A percentile compares a stretch with the other conserved stretches of the same genome.
phyloP scores from a whole-genome alignment of 371 early-diverging fungal species.

The Mucor sp. region DNA sequence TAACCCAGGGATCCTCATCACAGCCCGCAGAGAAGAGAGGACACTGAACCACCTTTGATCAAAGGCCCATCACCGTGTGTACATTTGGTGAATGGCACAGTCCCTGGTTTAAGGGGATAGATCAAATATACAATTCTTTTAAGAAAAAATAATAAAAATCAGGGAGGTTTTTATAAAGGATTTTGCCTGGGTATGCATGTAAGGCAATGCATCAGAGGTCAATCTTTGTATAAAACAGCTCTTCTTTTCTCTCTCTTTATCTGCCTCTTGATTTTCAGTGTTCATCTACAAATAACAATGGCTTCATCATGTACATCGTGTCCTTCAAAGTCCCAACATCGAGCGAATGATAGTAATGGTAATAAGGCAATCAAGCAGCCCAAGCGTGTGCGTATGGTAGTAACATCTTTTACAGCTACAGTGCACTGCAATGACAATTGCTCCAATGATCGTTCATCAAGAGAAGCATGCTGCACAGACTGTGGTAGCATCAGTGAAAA shows the following conservation, averaged over 20 bases:
- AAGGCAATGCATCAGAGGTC: not conserved
- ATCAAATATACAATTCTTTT: not conserved
- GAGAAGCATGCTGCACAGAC: not conserved
- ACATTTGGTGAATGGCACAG: not conserved
- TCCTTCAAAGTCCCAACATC: not conserved
- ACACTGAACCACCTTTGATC: no score
- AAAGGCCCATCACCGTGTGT: no score
- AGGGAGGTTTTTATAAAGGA: not conserved
- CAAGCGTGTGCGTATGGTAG: not conserved
- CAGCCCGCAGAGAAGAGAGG: not conserved
- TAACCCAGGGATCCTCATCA: not conserved
- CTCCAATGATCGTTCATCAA: not conserved
- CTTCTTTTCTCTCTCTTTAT: not conserved
- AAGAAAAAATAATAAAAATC: not conserved
- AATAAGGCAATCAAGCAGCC: not conserved
- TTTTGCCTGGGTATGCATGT: constrained; percentile 1
- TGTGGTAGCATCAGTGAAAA: not conserved
- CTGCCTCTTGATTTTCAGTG: not conserved
- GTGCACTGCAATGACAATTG: not conserved
- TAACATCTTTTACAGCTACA: not conserved
- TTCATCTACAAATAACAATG: not conserved
- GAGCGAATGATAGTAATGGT: not conserved
- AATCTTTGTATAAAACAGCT: not conserved
- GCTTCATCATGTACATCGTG: not conserved
- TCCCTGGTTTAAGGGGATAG: not conserved